phyloP scores from a whole-genome alignment of 2,329 filamentous ascomycete species.

The Blastomyces parvus region DNA sequence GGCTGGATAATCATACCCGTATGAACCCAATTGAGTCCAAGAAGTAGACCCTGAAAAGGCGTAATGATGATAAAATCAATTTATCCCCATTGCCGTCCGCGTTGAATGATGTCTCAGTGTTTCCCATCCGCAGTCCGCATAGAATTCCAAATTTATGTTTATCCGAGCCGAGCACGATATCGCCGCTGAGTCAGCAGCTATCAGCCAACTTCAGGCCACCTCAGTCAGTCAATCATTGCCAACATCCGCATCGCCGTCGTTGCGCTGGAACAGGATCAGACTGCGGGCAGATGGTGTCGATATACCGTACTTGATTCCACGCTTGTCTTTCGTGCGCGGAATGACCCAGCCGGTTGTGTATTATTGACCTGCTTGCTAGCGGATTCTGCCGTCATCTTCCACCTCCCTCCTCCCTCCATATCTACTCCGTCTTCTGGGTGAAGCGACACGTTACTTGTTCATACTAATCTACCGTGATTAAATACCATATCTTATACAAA shows the following conservation, averaged over 20 bases:
- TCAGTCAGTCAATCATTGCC: neutral
- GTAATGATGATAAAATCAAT: neutral
- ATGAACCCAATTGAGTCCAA: neutral
- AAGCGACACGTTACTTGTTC: neutral
- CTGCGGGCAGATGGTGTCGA: neutral
- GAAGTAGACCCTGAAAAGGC: no score
- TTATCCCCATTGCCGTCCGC: neutral
- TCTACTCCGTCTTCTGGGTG: neutral
- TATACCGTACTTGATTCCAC: neutral
- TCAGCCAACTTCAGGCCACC: neutral
- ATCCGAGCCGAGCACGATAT: neutral
- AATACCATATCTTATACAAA: neutral
- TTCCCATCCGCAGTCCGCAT: no score
- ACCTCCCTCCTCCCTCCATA: neutral
- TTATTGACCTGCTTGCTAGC: neutral
- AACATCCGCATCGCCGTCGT: neutral
- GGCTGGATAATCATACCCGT: neutral
- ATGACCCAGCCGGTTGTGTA: neutral
- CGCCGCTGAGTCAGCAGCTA: neutral
- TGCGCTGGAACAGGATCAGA: neutral
- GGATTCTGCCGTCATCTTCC: neutral
- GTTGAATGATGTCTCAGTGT: neutral
- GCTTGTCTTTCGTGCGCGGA: neutral
- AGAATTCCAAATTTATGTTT: neutral
- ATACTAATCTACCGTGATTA: neutral